Conservation (phyloP, 495 filamentous ascomycete genomes). For the Halenospora varia region DNA sequence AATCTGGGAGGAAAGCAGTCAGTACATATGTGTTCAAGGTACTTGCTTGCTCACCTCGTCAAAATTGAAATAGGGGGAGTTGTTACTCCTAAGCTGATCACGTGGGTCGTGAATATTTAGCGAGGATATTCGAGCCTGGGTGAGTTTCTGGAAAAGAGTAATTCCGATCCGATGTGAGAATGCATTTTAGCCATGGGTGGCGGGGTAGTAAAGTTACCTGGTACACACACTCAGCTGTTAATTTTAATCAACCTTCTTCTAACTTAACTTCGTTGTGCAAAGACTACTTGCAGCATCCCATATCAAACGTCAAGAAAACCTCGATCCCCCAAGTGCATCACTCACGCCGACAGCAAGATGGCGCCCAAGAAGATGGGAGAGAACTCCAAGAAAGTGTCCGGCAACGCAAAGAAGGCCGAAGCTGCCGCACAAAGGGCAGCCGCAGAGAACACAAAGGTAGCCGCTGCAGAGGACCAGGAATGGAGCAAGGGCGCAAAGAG, state of each 20-base stretch:
- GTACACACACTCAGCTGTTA: too few relatives aligned
- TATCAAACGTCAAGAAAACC: too few relatives aligned
- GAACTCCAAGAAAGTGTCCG: slow-evolving; percentile 84
- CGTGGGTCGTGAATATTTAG: too few relatives aligned
- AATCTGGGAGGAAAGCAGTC: too few relatives aligned
- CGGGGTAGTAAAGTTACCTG: neutral
- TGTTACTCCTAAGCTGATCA: too few relatives aligned
- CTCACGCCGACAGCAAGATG: slow-evolving; percentile 3
- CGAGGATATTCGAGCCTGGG: neutral
- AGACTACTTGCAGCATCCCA: neutral
- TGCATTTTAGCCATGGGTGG: neutral
- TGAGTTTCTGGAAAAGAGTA: neutral
- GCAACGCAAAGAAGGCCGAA: slow-evolving; percentile 92
- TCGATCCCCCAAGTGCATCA: neutral
- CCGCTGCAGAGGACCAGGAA: slow-evolving; percentile 64
- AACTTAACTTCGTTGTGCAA: too few relatives aligned
- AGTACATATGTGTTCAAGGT: too few relatives aligned
- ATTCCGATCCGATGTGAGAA: neutral
- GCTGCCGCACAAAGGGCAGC: slow-evolving; percentile 74
- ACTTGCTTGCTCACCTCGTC: too few relatives aligned
- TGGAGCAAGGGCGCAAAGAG: slow-evolving; percentile 86
- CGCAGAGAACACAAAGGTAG: slow-evolving; percentile 61
- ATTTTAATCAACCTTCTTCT: too few relatives aligned
- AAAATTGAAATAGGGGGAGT: too few relatives aligned
- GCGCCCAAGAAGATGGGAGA: slow-evolving; percentile 70